These are phyloP conservation scores for Physcomitrellopsis africana DNA, from an alignment of 225 moss, liverwort and hornwort species.

Conservation along the genomic window DNA sequence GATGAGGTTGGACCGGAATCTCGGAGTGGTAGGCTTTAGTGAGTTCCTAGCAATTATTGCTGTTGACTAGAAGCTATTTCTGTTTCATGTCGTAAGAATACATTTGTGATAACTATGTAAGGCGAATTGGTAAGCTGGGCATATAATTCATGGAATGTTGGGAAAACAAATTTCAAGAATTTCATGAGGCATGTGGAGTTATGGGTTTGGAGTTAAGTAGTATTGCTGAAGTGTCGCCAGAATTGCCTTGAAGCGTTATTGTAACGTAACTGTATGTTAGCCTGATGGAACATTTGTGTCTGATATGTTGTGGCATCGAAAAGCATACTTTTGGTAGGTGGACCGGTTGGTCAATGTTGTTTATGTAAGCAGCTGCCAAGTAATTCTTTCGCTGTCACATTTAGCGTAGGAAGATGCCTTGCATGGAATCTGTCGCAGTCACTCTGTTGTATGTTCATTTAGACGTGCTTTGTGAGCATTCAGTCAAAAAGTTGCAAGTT, in stretches of 20 bases:
- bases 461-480: neutral
- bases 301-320: neutral
- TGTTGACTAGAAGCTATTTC: neutral
- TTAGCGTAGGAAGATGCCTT: neutral
- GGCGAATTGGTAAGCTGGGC: neutral
- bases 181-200: neutral
- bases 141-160: neutral
- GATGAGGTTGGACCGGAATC: conserved; percentile 15
- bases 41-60: too few species aligned
- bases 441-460: conserved; percentile 5
- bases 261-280: neutral
- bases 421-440: conserved; percentile 18
- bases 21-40: neutral
- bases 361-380: neutral
- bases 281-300: conserved; percentile 5
- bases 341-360: neutral
- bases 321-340: neutral
- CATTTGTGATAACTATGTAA: neutral
- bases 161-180: neutral
- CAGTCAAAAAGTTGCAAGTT: neutral
- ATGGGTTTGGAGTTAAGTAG: neutral
- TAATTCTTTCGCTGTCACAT: neutral
- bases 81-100: neutral
- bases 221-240: neutral
- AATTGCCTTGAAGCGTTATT: neutral